phyloP scores from a whole-genome alignment of 208 protist genomes.

The Lotmaria passim region DNA sequence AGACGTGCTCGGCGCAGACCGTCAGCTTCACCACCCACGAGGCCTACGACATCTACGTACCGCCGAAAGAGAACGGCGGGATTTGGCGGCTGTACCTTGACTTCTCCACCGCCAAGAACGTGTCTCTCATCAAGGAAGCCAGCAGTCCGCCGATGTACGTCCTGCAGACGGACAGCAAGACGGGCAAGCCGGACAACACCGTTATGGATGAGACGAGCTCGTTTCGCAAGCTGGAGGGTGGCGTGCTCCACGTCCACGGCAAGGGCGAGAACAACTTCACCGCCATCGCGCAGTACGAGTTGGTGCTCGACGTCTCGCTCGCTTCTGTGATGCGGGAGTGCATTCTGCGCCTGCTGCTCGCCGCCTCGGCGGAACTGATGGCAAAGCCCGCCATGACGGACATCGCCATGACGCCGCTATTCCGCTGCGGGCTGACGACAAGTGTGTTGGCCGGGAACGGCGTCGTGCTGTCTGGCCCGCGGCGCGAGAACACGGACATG shows the following conservation, averaged over 20 bases:
- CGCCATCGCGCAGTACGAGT: slow-evolving; percentile 67
- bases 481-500: slow-evolving; percentile 23
- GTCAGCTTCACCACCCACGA: slow-evolving; percentile 75
- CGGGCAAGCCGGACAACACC: slow-evolving; percentile 33
- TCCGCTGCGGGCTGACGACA: slow-evolving; percentile 73
- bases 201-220: slow-evolving; percentile 52
- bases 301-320: slow-evolving; percentile 55
- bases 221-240: slow-evolving; percentile 63
- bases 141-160: slow-evolving; percentile 53
- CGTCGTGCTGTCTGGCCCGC: slow-evolving; percentile 50
- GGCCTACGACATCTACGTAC: slow-evolving; percentile 77
- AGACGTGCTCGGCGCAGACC: slow-evolving; percentile 21
- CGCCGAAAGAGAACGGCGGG: slow-evolving; percentile 23
- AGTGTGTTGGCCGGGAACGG: slow-evolving; percentile 47
- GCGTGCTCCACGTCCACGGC: slow-evolving; percentile 68
- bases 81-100: slow-evolving; percentile 73
- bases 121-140: slow-evolving; percentile 59
- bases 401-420: slow-evolving; percentile 54
- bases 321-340: slow-evolving; percentile 53
- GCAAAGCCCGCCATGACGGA: slow-evolving; percentile 32
- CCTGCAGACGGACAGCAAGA: slow-evolving; percentile 31
- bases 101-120: slow-evolving; percentile 59
- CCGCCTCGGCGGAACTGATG: slow-evolving; percentile 48
- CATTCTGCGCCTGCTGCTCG: slow-evolving; percentile 55
- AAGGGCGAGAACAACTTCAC: slow-evolving; percentile 74